Conservation (phyloP, 2,329 filamentous ascomycete species). For the Aphanoascus verrucosus region DNA sequence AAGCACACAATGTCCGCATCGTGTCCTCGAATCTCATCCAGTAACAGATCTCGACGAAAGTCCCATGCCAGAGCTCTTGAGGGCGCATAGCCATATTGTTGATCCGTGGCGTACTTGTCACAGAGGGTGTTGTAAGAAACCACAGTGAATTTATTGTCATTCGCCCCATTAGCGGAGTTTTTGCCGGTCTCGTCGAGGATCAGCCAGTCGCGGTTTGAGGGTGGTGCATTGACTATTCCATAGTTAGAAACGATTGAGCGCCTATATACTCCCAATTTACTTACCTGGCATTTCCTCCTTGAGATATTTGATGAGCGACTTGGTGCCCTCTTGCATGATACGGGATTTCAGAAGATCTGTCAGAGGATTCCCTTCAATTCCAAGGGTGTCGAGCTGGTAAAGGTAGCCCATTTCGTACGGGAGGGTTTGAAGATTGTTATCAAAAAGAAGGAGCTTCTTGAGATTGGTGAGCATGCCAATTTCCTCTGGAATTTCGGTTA, state of each 20-base stretch:
- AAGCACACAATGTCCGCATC: constrained; percentile 84
- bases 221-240: constrained; percentile 60
- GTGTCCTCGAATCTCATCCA: constrained; percentile 67
- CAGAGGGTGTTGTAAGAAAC: constrained; percentile 94
- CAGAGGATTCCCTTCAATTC: constrained; percentile 84
- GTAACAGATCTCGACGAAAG: constrained; percentile 68
- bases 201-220: constrained; percentile 64
- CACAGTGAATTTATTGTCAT: constrained; percentile 60
- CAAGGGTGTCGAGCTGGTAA: constrained; percentile 77
- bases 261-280: constrained; percentile 28
- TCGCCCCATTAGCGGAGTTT: constrained; percentile 39
- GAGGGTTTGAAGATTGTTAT: constrained; percentile 74
- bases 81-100: constrained; percentile 83
- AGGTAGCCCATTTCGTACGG: constrained; percentile 82
- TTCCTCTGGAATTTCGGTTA: constrained; percentile 72
- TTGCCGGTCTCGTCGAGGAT: constrained; percentile 50
- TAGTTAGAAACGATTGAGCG: constrained; percentile 3
- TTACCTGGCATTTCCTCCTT: constrained; percentile 76
- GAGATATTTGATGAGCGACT: constrained; percentile 68
- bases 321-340: constrained; percentile 78
- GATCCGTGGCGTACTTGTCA: constrained; percentile 77
- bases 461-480: constrained; percentile 95
- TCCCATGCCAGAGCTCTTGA: constrained; percentile 75
- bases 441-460: constrained; percentile 74
- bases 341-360: constrained; percentile 65